A percentile compares a stretch with the other conserved stretches of the same genome.
Evolutionary conservation across 805 yeast genomes (phyloP).

Genomic region (Debaryomyces prosopidis): DNA sequence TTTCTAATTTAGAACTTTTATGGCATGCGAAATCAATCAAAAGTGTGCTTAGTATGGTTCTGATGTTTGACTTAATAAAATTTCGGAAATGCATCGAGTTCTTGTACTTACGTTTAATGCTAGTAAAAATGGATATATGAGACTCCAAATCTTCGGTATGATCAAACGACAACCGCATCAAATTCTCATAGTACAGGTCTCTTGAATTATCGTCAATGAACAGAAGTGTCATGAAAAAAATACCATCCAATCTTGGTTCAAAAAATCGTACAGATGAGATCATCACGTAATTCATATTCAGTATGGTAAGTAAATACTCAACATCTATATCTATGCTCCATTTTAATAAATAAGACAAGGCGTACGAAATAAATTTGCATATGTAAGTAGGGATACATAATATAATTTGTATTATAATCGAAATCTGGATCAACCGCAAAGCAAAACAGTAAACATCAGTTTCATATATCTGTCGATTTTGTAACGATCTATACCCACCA

Average conservation of each 20-base stretch:
- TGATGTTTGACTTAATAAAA: slow-evolving; percentile 24
- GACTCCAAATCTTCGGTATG: background rate
- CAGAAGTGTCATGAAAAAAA: slow-evolving; percentile 38
- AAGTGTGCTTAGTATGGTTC: slow-evolving; percentile 22
- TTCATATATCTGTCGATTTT: slow-evolving; percentile 21
- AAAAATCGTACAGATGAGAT: slow-evolving; percentile 35
- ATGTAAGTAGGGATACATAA: slow-evolving; percentile 21
- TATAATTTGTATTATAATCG: slow-evolving; percentile 36
- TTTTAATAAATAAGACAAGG: slow-evolving; percentile 2
- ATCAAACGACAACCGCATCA: slow-evolving; percentile 12
- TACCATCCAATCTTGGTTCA: slow-evolving; percentile 39
- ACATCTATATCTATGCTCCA: slow-evolving; percentile 11
- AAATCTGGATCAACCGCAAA: slow-evolving; percentile 35
- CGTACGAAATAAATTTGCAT: slow-evolving; percentile 2
- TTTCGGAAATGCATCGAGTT: slow-evolving; percentile 17
- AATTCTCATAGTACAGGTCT: slow-evolving; percentile 12
- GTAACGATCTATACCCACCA: slow-evolving; percentile 48
- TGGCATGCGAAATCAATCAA: slow-evolving; percentile 30
- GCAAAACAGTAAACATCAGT: slow-evolving; percentile 21
- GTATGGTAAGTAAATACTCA: slow-evolving; percentile 31
- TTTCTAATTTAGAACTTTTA: slow-evolving; percentile 43
- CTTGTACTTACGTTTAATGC: slow-evolving; percentile 9
- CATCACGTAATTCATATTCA: slow-evolving; percentile 42
- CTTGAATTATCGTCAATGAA: slow-evolving; percentile 32
- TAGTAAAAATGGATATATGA: background rate